A percentile compares a stretch with the other conserved stretches of the same genome.
These are phyloP conservation scores for Neurospora sp. DNA, from an alignment of 495 filamentous ascomycete species.

Conservation along the genomic window DNA sequence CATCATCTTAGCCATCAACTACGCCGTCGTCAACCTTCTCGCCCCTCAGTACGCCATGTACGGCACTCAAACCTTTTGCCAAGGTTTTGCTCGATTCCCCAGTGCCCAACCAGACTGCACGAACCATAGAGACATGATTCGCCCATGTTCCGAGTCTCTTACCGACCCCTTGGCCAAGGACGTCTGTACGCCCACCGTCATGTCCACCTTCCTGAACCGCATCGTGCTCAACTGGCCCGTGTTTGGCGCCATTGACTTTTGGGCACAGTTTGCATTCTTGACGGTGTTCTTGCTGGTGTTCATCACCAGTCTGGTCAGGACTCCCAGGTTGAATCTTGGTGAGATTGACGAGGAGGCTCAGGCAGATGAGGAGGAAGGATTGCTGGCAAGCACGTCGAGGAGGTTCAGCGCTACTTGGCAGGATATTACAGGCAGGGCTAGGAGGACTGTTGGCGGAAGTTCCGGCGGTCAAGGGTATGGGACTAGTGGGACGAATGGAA, in stretches of 20 bases:
- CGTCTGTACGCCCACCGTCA: conserved; percentile 83
- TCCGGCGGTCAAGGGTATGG: conserved; percentile 7
- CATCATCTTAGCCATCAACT: conserved; percentile 82
- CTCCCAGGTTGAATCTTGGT: conserved; percentile 62
- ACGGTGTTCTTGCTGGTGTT: conserved; percentile 73
- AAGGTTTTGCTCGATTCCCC: conserved; percentile 44
- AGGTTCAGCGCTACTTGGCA: conserved; percentile 80
- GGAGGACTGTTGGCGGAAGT: background rate
- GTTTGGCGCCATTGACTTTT: conserved; percentile 88
- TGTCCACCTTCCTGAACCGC: conserved; percentile 85
- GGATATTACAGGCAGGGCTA: conserved; percentile 55
- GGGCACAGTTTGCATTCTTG: conserved; percentile 88
- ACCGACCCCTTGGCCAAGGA: conserved; percentile 50
- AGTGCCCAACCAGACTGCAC: conserved; percentile 66
- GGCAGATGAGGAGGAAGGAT: conserved; percentile 88
- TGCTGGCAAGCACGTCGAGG: conserved; percentile 71
- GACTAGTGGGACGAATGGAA: conserved; percentile 4
- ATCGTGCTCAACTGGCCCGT: conserved; percentile 93
- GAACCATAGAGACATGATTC: conserved; percentile 59
- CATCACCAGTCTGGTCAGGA: conserved; percentile 62
- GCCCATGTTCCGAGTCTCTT: conserved; percentile 67
- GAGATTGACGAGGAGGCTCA: conserved; percentile 81
- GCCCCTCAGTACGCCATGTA: conserved; percentile 93
- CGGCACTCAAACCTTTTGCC: conserved; percentile 90
- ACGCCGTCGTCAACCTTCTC: conserved; percentile 79